Conservation (phyloP, 192 early-diverging fungal genomes). For the Neocallimastix lanati region DNA sequence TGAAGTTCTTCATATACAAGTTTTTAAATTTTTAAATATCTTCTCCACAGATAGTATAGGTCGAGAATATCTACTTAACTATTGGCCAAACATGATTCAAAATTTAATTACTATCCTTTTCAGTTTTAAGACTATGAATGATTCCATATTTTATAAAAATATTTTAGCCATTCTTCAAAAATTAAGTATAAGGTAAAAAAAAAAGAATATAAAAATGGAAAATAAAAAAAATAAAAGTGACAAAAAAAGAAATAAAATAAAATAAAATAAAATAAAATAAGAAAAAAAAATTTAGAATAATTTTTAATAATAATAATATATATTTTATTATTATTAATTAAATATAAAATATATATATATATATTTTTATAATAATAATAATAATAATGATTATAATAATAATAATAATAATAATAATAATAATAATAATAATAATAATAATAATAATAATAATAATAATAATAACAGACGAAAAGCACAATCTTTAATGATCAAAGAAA, state of each 20-base stretch:
- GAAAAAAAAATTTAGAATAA: no score
- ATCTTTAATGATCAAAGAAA: not conserved
- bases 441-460: no score
- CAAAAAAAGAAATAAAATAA: no score
- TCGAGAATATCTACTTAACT: not conserved
- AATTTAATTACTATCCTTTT: not conserved
- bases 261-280: no score
- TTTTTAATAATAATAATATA: no score
- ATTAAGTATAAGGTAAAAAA: not conserved
- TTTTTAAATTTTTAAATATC: not conserved
- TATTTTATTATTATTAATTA: no score
- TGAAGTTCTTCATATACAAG: not conserved
- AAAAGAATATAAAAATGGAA: not conserved
- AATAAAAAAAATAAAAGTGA: no score
- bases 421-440: no score
- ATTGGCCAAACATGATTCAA: not conserved
- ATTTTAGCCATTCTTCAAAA: not conserved
- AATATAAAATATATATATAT: no score
- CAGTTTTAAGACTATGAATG: not conserved
- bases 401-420: no score
- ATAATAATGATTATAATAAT: no score
- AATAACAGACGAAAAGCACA: not conserved
- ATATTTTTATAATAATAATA: no score
- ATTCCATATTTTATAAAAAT: not conserved
- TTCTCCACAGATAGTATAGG: not conserved